phyloP scores from a whole-genome alignment of 208 protist genomes.

The Phytomonas francai region DNA sequence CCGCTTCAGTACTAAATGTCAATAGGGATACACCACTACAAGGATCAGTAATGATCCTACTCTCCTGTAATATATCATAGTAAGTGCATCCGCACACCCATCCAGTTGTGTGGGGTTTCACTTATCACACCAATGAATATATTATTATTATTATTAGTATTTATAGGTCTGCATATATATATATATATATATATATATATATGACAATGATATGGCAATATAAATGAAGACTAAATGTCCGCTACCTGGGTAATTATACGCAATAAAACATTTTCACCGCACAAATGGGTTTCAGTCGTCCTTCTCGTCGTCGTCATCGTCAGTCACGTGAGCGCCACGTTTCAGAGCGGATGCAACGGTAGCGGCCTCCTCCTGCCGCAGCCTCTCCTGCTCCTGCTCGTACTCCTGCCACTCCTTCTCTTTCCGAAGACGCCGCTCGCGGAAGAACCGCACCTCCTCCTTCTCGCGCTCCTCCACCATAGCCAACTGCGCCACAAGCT shows the following conservation, averaged over 20 bases:
- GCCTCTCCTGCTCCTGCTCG: constrained; percentile 28
- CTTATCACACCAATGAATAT: no score
- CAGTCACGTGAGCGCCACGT: background rate
- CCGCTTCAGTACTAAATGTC: no score
- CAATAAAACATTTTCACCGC: background rate
- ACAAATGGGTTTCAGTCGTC: background rate
- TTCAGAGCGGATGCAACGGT: background rate
- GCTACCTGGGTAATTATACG: background rate
- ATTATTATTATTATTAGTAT: background rate
- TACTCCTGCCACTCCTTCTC: constrained; percentile 76
- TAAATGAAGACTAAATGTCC: background rate
- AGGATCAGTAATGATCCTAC: no score
- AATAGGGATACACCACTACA: no score
- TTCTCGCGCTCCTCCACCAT: constrained; percentile 74
- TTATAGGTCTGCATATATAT: constrained; percentile 4
- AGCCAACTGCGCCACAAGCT: constrained; percentile 68
- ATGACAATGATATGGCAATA: no score
- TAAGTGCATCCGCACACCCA: no score
- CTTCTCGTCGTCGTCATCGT: constrained; percentile 11
- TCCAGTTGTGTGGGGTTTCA: no score
- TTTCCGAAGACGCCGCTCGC: constrained; percentile 54
- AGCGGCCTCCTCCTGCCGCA: constrained; percentile 14
- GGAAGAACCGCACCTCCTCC: constrained; percentile 71
- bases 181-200: constrained; percentile 3
- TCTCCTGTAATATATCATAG: no score